Conservation (phyloP, 1,139 yeast genomes). For the Citeromyces hawaiiensis region DNA sequence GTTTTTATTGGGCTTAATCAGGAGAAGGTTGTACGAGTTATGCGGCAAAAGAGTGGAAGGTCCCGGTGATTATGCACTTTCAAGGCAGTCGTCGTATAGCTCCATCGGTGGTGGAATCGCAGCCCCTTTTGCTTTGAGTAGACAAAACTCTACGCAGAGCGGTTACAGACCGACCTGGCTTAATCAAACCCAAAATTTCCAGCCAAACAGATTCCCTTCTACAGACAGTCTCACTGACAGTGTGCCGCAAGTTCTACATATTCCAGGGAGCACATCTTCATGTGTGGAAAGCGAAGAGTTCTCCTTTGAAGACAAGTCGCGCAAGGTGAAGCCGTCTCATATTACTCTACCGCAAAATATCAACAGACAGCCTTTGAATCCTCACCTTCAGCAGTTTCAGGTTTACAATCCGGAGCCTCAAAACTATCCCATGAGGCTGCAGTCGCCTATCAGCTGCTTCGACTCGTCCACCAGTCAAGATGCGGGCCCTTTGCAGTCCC, state of each 20-base stretch:
- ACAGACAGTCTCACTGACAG: constrained; percentile 18
- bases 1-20: constrained; percentile 19
- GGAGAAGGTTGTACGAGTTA: constrained; percentile 21
- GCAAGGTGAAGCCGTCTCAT: background rate
- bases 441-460: background rate
- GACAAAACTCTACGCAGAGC: constrained; percentile 1
- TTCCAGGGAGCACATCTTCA: background rate
- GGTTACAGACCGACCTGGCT: constrained; percentile 17
- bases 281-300: constrained; percentile 2
- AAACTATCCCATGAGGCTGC: background rate
- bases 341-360: background rate
- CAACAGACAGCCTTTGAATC: background rate
- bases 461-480: constrained; percentile 5
- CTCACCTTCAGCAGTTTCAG: constrained; percentile 1
- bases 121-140: background rate
- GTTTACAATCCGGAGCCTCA: constrained; percentile 1
- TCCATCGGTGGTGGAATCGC: constrained; percentile 2
- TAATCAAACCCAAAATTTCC: constrained; percentile 13
- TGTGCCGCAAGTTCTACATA: constrained; percentile 6
- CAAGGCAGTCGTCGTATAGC: constrained; percentile 5
- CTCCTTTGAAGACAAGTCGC: constrained; percentile 1
- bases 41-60: constrained; percentile 8
- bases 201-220: constrained; percentile 14
- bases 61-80: constrained; percentile 4
- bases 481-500: constrained; percentile 9